Conservation (phyloP, 148 eudicot genomes). For the Amaranthus palmeri region DNA sequence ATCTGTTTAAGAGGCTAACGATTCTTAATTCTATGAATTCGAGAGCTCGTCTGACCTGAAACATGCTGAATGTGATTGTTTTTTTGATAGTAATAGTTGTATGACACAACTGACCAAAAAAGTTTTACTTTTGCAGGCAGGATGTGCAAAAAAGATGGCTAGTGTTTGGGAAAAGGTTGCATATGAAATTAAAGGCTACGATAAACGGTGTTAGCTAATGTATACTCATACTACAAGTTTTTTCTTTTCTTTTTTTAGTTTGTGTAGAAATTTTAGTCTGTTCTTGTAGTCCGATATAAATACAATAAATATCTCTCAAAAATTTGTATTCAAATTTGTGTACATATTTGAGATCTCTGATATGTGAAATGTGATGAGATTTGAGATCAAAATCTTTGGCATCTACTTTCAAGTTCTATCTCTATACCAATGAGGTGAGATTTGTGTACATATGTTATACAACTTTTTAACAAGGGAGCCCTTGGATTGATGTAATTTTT, state of each 20-base stretch:
- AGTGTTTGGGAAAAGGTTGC: constrained; percentile 85
- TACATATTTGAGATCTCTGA: constrained; percentile 15
- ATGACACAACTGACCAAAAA: not conserved
- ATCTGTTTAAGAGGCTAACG: too few species aligned
- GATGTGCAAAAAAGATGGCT: constrained; percentile 95
- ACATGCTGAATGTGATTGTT: not conserved
- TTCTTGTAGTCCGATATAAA: constrained; percentile 17
- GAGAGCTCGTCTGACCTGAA: not conserved
- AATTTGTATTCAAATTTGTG: constrained; percentile 2
- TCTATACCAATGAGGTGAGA: too few species aligned
- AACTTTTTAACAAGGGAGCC: too few species aligned
- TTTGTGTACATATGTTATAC: too few species aligned
- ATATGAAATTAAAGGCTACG: constrained; percentile 70
- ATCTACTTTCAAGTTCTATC: not conserved
- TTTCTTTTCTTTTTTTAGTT: too few species aligned
- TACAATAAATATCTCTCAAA: constrained; percentile 6
- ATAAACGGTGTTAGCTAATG: constrained; percentile 27
- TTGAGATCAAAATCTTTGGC: not conserved
- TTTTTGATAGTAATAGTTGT: not conserved
- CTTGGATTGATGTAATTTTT: too few species aligned
- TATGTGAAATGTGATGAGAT: not conserved
- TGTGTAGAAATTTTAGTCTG: constrained; percentile 15
- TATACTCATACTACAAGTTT: not conserved
- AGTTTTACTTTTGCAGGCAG: constrained; percentile 58
- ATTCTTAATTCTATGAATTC: too few species aligned